Evolutionary conservation across 78 protist species (phyloP), one percentile per base, ranked within the genome.

Genomic region (Dictyostelium purpureum): DNA sequence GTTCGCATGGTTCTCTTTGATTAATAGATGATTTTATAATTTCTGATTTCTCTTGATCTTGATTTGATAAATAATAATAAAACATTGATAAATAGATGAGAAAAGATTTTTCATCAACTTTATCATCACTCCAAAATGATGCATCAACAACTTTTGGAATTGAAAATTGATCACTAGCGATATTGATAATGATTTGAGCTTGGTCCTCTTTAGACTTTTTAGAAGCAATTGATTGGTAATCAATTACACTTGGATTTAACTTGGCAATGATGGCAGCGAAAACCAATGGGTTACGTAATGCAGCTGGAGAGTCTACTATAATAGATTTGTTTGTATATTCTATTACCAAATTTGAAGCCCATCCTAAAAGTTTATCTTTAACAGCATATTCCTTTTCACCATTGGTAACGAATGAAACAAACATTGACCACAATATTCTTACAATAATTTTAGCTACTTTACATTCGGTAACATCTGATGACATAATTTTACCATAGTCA

Each of bases 331-430:
- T 38, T 1, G 76, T 6, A 16, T 69, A n/a, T 40, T 69, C 49
- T 7, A 21, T 21, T 6, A 61, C 43, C 1, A 28, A 59, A 21
- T 24, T 31, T 24, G 49, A 35, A 35, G 82, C 71, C 92, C 92
- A 85, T 16, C 67, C 70, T 16, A 85, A 61, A 0, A 85, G 12
- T 33, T 59, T 52, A 19, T 85, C 92, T 45, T 65, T 75, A 1
- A 38, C 70, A 3, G 28, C 73, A 16, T 73, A 85, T 61, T 85
- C 92, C 45, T 85, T 85, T 33, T 85, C 77, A 33, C 92, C 80
- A 43, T 85, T 85, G 4, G 82, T 43, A 6, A 59, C 18, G 16
- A 73, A 85, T 0, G 82, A 19, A n/a, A 85, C 14, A 45, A 85
- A 73, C 24, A 85, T 73, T 12, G 92, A 70, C 80, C 80, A 85